Percentiles rank a stretch among this genome's conserved stretches.
Conservation (phyloP, 345 rosid species). For the Salix suchowensis region DNA sequence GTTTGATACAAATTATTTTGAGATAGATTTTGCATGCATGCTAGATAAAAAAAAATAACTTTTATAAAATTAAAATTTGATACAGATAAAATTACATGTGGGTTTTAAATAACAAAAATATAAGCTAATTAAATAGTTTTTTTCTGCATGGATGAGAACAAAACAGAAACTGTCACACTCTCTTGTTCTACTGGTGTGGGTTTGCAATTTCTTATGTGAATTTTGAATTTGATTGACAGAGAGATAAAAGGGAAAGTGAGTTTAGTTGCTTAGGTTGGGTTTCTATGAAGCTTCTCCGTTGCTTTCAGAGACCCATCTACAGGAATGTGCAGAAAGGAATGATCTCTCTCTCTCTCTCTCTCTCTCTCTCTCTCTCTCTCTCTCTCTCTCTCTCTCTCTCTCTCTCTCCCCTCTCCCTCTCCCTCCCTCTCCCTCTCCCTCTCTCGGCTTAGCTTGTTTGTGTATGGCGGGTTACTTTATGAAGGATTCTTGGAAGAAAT, state of each 20-base stretch:
- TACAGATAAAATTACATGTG: too few species aligned
- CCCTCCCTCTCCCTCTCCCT: too few species aligned
- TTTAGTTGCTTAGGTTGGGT: slow-evolving; percentile 12
- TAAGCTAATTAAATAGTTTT: too few species aligned
- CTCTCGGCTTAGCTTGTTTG: not conserved
- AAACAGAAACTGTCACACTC: too few species aligned
- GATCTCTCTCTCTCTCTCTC: not conserved
- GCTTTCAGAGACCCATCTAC: slow-evolving; percentile 9
- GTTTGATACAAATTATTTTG: too few species aligned
- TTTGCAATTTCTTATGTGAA: slow-evolving; percentile 4
- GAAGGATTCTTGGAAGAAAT: not conserved
- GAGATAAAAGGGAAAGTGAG: slow-evolving; percentile 14
- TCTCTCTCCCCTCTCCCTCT: too few species aligned
- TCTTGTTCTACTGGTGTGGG: not conserved
- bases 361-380: too few species aligned
- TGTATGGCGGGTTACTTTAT: not conserved
- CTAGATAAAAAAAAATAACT: too few species aligned
- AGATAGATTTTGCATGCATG: too few species aligned
- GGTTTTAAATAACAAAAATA: too few species aligned
- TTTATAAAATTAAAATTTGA: too few species aligned
- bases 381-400: not conserved
- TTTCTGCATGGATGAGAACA: too few species aligned
- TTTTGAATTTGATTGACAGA: slow-evolving; percentile 1
- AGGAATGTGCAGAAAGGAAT: not conserved
- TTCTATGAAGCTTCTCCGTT: slow-evolving; percentile 8